Conservation (phyloP, 805 yeast genomes). For the Wickerhamomyces bovis region DNA sequence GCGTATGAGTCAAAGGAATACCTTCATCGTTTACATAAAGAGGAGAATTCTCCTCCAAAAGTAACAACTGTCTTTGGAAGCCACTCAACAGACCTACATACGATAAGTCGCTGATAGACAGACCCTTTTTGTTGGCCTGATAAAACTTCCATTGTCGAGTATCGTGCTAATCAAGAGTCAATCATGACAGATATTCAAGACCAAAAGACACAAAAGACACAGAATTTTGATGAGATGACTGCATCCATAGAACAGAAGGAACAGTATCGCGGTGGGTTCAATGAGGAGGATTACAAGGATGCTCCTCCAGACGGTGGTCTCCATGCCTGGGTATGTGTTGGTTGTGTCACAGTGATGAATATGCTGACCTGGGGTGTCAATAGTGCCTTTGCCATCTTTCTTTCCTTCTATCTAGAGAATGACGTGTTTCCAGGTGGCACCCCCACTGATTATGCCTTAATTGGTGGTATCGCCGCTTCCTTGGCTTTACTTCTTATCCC, state of each 20-base stretch:
- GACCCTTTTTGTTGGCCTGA: no score
- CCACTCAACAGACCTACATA: no score
- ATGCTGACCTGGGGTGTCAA: conserved; percentile 32
- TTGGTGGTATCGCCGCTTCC: conserved; percentile 48
- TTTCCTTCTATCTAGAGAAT: conserved; percentile 39
- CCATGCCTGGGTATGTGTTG: conserved; percentile 43
- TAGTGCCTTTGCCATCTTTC: conserved; percentile 48
- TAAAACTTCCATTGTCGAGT: no score
- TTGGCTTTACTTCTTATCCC: conserved; percentile 52
- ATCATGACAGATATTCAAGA: background rate
- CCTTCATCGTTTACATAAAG: no score
- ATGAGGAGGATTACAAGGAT: conserved; percentile 29
- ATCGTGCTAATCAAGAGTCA: no score
- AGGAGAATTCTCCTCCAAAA: no score
- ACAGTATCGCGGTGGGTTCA: conserved; percentile 12
- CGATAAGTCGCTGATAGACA: no score
- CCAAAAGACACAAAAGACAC: background rate
- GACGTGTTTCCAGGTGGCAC: conserved; percentile 43
- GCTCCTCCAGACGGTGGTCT: conserved; percentile 39
- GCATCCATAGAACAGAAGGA: conserved; percentile 3
- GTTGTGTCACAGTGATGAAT: conserved; percentile 27
- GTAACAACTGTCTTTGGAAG: no score
- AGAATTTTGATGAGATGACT: background rate
- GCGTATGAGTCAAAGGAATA: no score
- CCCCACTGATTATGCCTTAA: conserved; percentile 45